A percentile compares a stretch with the other conserved stretches of the same genome.
Evolutionary conservation across 2,329 filamentous ascomycete genomes (phyloP).

Genomic region (Alternaria novae-zelandiae): DNA sequence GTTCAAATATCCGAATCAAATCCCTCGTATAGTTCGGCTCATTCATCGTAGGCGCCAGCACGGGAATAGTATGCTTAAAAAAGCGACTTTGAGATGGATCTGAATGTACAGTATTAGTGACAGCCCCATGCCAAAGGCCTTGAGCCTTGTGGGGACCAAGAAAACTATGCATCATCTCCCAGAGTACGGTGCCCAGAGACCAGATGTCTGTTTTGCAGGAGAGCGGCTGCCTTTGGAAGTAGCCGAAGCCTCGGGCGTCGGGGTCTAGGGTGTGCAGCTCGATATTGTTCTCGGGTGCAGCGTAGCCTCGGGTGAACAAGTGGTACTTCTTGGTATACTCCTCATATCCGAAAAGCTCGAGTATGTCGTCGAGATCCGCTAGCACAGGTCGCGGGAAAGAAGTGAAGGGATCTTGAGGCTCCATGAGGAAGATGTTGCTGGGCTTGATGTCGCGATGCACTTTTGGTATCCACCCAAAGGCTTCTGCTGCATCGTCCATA

Average conservation of each 20-base stretch:
- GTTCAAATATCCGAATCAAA: neutral
- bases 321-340: neutral
- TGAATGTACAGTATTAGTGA: neutral
- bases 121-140: neutral
- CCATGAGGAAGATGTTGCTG: neutral
- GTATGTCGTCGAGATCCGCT: neutral
- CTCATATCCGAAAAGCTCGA: neutral
- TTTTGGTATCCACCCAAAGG: neutral
- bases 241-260: neutral
- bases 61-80: neutral
- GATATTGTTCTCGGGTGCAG: neutral
- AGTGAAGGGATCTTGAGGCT: neutral
- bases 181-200: neutral
- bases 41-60: neutral
- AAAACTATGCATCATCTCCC: neutral
- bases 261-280: neutral
- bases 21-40: neutral
- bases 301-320: neutral
- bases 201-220: neutral
- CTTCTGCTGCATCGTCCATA: neutral
- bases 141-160: neutral
- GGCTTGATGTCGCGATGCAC: neutral
- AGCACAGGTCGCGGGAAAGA: neutral
- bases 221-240: neutral
- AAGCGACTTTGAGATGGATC: neutral